Evolutionary conservation across 805 yeast species (phyloP).

Genomic region (Tetrapisispora fleetii): DNA sequence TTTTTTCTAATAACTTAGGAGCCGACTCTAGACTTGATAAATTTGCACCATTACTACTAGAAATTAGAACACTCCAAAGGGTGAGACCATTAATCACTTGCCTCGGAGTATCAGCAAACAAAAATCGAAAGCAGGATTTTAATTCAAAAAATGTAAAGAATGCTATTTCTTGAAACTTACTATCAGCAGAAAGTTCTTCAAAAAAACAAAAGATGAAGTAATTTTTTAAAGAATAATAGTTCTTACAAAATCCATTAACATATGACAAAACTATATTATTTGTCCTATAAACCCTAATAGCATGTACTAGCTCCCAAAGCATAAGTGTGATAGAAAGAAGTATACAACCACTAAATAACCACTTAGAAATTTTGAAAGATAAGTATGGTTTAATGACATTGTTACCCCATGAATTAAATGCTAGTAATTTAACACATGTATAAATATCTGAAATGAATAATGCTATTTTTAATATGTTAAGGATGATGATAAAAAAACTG

Average conservation of each 20-base stretch:
- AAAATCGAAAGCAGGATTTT: conserved; percentile 49
- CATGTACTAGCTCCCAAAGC: conserved; percentile 48
- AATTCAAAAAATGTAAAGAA: conserved; percentile 56
- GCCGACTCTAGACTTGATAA: conserved; percentile 24
- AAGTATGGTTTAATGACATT: conserved; percentile 39
- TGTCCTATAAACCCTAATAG: conserved; percentile 47
- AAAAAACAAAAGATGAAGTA: conserved; percentile 67
- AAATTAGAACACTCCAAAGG: conserved; percentile 38
- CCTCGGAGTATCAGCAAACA: conserved; percentile 79
- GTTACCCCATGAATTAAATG: conserved; percentile 60
- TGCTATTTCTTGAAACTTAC: conserved; percentile 55
- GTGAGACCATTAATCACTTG: conserved; percentile 78
- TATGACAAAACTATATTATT: conserved; percentile 61
- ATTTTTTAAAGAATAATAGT: conserved; percentile 43
- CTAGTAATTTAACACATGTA: conserved; percentile 66
- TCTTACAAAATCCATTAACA: conserved; percentile 54
- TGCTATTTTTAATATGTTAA: conserved; percentile 41
- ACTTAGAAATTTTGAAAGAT: conserved; percentile 43
- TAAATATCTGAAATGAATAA: conserved; percentile 64
- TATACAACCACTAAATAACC: conserved; percentile 79
- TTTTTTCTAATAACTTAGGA: conserved; percentile 32
- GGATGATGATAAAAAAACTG: conserved; percentile 16
- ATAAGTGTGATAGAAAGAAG: conserved; percentile 54
- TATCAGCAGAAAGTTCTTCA: conserved; percentile 56
- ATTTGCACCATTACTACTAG: conserved; percentile 24